Conservation (phyloP, 176 grass and related monocot genomes). For the Musa acuminata region DNA sequence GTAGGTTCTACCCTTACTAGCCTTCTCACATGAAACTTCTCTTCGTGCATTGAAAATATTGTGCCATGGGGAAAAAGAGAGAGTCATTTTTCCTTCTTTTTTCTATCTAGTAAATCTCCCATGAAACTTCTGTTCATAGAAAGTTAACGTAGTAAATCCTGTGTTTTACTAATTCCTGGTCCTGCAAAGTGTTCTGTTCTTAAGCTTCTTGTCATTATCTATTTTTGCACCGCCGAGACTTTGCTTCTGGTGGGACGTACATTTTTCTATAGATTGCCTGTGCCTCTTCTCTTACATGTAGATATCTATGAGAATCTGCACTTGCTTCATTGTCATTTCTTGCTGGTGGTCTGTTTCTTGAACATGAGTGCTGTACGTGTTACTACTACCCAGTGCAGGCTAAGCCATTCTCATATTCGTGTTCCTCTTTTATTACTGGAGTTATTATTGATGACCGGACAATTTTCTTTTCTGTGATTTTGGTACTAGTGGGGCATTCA, state of each 20-base stretch:
- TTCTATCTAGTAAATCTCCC: not conserved
- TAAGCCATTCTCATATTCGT: not conserved
- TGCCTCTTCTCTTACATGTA: not conserved
- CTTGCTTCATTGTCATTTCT: constrained; percentile 1
- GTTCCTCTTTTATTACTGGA: not conserved
- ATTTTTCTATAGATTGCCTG: not conserved
- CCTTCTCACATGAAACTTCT: not conserved
- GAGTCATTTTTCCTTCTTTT: not conserved
- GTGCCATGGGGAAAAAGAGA: not conserved
- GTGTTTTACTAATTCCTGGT: not conserved
- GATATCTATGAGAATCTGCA: not conserved
- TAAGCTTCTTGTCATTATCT: not conserved
- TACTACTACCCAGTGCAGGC: not conserved
- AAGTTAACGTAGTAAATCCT: not conserved
- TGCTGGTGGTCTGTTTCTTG: not conserved
- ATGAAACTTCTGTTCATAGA: not conserved
- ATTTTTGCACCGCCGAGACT: not conserved
- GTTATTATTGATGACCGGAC: not conserved
- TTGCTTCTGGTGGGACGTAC: no score
- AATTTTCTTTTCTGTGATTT: not conserved
- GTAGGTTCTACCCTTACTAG: not conserved
- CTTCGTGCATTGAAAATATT: not conserved
- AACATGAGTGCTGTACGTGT: not conserved
- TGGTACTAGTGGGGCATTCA: not conserved
- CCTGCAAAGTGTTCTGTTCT: not conserved